Evolutionary conservation across 1,139 yeast genomes (phyloP).

Genomic region (Yamadazyma mexicana): DNA sequence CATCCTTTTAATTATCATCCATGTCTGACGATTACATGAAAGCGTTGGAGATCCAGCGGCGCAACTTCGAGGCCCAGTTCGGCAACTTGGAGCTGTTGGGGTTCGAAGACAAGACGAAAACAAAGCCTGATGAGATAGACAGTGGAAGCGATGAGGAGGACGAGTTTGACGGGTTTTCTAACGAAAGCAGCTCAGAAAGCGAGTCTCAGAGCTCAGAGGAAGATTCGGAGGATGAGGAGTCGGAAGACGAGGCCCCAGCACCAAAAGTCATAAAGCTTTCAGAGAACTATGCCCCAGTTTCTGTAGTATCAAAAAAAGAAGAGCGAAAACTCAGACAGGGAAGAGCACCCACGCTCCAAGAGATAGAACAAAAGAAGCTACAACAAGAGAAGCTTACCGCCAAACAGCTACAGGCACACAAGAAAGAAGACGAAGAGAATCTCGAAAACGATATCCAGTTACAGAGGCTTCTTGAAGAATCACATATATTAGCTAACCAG

Average conservation of each 20-base stretch:
- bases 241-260: constrained; percentile 28
- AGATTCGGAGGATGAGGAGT: constrained; percentile 4
- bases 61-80: constrained; percentile 69
- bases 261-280: constrained; percentile 40
- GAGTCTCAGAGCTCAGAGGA: not conserved
- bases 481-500: constrained; percentile 72
- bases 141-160: constrained; percentile 15
- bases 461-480: constrained; percentile 79
- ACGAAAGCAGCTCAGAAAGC: not conserved
- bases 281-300: constrained; percentile 21
- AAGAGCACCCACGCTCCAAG: constrained; percentile 41
- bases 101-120: constrained; percentile 52
- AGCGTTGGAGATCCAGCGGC: constrained; percentile 56
- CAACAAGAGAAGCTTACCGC: constrained; percentile 23
- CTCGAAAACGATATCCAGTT: constrained; percentile 79
- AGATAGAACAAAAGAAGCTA: constrained; percentile 29
- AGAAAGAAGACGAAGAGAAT: constrained; percentile 48
- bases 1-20: not conserved
- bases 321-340: constrained; percentile 37
- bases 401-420: constrained; percentile 26
- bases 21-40: constrained; percentile 38
- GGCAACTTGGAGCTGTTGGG: constrained; percentile 64
- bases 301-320: constrained; percentile 29
- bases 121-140: constrained; percentile 10
- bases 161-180: constrained; percentile 13